Evolutionary conservation across 306 rosid genomes (phyloP), one percentile per base, ranked within the genome.

Genomic region (Lupinus albus): DNA sequence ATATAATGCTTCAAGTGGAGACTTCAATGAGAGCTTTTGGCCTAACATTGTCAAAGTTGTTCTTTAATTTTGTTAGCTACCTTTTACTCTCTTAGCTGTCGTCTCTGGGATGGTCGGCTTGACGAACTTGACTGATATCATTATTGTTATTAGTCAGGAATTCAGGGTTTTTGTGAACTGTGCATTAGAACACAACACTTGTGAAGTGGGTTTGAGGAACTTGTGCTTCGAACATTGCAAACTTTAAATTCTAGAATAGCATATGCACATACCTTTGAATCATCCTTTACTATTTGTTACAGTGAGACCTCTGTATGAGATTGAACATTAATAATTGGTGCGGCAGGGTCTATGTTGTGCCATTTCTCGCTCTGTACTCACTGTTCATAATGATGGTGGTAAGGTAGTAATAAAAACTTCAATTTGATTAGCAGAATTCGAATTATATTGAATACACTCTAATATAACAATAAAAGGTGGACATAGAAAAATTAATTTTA

Each of bases 91-190:
- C 63, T 44, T 60, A 17, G 6, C 51, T 5, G 30, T 36, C 25
- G 54, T 47, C 6, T 47, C 10, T 13, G 50, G 33, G 14, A 58
- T 58, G 67, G 47, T 39, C 5, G 49, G 38, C 50, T 71, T 71
- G 49, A 70, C 30, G 75, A 70, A 11, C 15, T 13, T 32, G 67
- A 46, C 41, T 32, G 67, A 32, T 20, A 30, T 56, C 56, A 58
- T 47, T 38, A 14, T 14, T 33, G 9, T 42, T 55, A 11, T 48
- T 47, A 48, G 50, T 25, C 47, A 33, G 28, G 20, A 32, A 46
- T 58, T n/a, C 8, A 12, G 41, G 11, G 11, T 0, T 39, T 39
- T 39, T 39, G 45, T 39, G 45, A 39, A 39, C 12, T 39, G n/a
- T 39, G 45, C 11, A 10, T 9, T 3, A 33, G 45, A 39, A 39